Conservation (phyloP, 2,329 filamentous ascomycete species). For the Aspergillus floridensis region DNA sequence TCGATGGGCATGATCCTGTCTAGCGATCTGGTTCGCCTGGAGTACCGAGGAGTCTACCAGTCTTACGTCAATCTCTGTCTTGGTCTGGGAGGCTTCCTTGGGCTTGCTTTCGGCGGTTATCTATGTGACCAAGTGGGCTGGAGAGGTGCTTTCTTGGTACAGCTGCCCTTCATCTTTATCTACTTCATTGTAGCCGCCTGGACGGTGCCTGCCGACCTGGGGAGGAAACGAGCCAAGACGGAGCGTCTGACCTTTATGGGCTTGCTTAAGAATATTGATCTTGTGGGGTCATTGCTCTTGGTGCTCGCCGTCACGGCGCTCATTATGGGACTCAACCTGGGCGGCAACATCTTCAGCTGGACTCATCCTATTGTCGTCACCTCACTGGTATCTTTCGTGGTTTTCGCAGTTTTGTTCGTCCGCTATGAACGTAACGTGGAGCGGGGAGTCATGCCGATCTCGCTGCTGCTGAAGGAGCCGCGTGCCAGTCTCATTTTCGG, state of each 20-base stretch:
- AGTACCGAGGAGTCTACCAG: conserved; percentile 52
- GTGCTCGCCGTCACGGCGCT: conserved; percentile 48
- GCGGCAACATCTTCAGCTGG: conserved; percentile 54
- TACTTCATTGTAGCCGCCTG: conserved; percentile 44
- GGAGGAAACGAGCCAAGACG: conserved; percentile 43
- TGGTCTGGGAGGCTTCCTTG: conserved; percentile 38
- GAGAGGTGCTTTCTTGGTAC: conserved; percentile 48
- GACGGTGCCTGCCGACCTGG: conserved; percentile 46
- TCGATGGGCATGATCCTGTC: conserved; percentile 61
- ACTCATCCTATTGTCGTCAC: conserved; percentile 49
- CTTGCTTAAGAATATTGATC: conserved; percentile 49
- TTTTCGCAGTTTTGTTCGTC: conserved; percentile 42
- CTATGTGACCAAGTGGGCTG: conserved; percentile 42
- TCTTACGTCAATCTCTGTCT: conserved; percentile 42
- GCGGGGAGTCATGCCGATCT: conserved; percentile 51
- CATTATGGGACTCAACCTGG: conserved; percentile 53
- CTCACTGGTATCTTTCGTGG: conserved; percentile 43
- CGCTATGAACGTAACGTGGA: conserved; percentile 44
- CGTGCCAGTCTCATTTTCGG: conserved; percentile 51
- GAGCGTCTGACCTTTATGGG: conserved; percentile 43
- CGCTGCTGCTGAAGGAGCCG: conserved; percentile 47
- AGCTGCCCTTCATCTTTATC: conserved; percentile 50
- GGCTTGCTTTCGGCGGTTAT: conserved; percentile 40
- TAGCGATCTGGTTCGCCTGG: conserved; percentile 71
- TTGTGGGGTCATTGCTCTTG: conserved; percentile 49